These are phyloP conservation scores for Colletotrichum sp. DNA, from an alignment of 2,329 filamentous ascomycete genomes.

Conservation along the genomic window DNA sequence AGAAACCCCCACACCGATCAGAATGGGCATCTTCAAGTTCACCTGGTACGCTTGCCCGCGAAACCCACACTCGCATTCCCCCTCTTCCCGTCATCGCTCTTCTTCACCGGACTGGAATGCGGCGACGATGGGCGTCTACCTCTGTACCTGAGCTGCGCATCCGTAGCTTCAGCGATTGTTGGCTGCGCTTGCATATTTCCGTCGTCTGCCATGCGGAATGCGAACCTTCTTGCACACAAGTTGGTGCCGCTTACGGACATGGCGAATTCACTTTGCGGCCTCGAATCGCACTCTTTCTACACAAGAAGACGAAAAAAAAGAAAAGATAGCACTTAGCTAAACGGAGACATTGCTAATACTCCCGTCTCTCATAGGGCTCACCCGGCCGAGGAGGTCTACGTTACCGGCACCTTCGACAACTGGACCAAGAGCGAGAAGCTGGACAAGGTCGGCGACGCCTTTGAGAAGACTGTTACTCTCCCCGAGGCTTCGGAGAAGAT, in stretches of 20 bases:
- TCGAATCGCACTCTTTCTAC: background rate
- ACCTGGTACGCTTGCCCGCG: slow-evolving; percentile 18
- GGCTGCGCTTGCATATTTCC: slow-evolving; percentile 2
- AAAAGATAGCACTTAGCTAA: background rate
- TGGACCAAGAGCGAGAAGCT: slow-evolving; percentile 90
- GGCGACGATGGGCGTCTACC: background rate
- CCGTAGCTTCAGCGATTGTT: background rate
- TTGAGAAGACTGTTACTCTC: slow-evolving; percentile 82
- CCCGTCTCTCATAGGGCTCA: slow-evolving; percentile 70
- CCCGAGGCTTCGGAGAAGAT: slow-evolving; percentile 73
- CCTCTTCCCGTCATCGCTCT: background rate
- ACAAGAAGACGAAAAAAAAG: background rate
- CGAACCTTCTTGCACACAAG: background rate
- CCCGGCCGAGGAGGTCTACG: slow-evolving; percentile 84
- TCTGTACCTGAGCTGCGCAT: background rate
- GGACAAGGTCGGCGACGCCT: slow-evolving; percentile 74
- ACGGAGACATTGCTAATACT: slow-evolving; percentile 12
- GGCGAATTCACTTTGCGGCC: background rate
- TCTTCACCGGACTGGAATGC: background rate
- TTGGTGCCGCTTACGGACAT: background rate
- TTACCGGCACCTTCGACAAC: slow-evolving; percentile 94
- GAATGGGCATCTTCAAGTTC: slow-evolving; percentile 23
- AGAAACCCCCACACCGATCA: background rate
- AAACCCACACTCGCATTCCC: background rate
- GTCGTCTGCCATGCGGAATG: background rate